phyloP scores from a whole-genome alignment of 176 grass and related monocot genomes.

The Eragrostis nindensis region DNA sequence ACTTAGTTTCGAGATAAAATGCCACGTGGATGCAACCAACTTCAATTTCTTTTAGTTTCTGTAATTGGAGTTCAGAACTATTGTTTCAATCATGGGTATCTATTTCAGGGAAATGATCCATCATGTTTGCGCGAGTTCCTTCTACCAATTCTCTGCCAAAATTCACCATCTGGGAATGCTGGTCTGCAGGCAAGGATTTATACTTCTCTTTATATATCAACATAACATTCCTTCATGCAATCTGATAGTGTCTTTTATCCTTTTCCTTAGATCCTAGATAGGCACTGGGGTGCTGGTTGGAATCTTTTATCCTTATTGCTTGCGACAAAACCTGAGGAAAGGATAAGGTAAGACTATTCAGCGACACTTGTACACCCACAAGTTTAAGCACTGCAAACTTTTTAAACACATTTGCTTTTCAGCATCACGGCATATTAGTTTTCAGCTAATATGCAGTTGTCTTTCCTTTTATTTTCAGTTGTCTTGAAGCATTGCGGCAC shows the following conservation, averaged over 20 bases:
- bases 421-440: slow-evolving; percentile 23
- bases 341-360: slow-evolving; percentile 77
- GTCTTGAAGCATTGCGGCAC: slow-evolving; percentile 82
- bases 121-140: slow-evolving; percentile 96
- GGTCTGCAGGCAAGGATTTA: slow-evolving; percentile 70
- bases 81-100: slow-evolving; percentile 16
- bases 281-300: slow-evolving; percentile 93
- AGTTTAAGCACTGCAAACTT: slow-evolving; percentile 32
- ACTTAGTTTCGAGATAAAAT: slow-evolving; percentile 25
- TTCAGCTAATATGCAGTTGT: not conserved
- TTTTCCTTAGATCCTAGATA: slow-evolving; percentile 77
- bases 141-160: slow-evolving; percentile 68
- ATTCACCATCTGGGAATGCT: slow-evolving; percentile 78
- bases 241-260: slow-evolving; percentile 32
- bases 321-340: slow-evolving; percentile 80
- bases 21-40: slow-evolving; percentile 24
- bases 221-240: slow-evolving; percentile 34
- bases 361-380: slow-evolving; percentile 5
- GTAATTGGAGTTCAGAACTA: slow-evolving; percentile 14
- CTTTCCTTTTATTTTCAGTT: slow-evolving; percentile 52
- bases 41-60: not conserved
- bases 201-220: slow-evolving; percentile 22
- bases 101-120: slow-evolving; percentile 84
- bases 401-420: not conserved
- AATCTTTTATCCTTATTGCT: slow-evolving; percentile 89